Percentiles rank a stretch among this genome's conserved stretches.
Evolutionary conservation across 768 basidiomycete species (phyloP).

Genomic region (Mycena latifolia): DNA sequence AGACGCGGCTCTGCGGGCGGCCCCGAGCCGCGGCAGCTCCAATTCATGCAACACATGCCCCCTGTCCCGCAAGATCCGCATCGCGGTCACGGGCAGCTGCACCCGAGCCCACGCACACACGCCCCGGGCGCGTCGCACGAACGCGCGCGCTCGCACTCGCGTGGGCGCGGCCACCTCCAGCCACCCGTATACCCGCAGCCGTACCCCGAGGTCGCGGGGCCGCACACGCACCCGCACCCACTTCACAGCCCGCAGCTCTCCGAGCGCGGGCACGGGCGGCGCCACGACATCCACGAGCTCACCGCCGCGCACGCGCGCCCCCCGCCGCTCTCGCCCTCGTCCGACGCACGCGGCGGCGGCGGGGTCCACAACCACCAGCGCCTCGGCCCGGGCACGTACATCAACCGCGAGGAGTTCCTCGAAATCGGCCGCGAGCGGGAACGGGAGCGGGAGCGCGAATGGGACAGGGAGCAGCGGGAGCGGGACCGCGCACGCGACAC

Average conservation of each 20-base stretch:
- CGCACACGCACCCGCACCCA: constrained; percentile 57
- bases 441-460: constrained; percentile 24
- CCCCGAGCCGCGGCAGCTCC: constrained; percentile 63
- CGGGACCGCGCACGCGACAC: constrained; percentile 43
- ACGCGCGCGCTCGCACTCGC: constrained; percentile 54
- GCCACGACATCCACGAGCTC: constrained; percentile 45
- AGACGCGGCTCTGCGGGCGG: constrained; percentile 55
- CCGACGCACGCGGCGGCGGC: constrained; percentile 41
- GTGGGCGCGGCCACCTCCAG: constrained; percentile 51
- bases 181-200: constrained; percentile 57
- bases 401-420: constrained; percentile 65
- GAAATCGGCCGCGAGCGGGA: constrained; percentile 47
- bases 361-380: constrained; percentile 74
- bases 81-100: constrained; percentile 42
- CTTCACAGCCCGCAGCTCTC: constrained; percentile 63
- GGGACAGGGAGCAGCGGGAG: not conserved
- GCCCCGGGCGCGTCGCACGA: constrained; percentile 49
- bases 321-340: constrained; percentile 51
- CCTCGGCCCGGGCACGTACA: constrained; percentile 70
- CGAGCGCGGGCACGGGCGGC: constrained; percentile 56
- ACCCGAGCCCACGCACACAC: constrained; percentile 47
- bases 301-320: constrained; percentile 4
- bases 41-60: constrained; percentile 61
- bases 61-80: constrained; percentile 55
- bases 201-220: constrained; percentile 61